Evolutionary conservation across 2,329 filamentous ascomycete genomes (phyloP).

Genomic region (Colletotrichum camelliae): DNA sequence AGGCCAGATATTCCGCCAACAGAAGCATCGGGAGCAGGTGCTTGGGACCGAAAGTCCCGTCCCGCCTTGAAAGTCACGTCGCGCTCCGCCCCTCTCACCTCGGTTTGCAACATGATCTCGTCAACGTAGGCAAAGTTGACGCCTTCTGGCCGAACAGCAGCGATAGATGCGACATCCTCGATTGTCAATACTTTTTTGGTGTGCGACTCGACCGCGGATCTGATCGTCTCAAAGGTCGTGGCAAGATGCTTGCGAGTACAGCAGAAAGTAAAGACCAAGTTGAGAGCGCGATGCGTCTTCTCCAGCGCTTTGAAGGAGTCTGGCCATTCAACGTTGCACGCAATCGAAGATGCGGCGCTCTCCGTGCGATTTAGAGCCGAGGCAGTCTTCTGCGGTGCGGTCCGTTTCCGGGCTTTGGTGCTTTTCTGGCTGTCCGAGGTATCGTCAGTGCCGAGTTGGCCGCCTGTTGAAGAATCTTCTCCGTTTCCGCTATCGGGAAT

Average conservation of each 20-base stretch:
- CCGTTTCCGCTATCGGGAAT: not conserved
- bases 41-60: conserved; percentile 54
- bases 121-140: conserved; percentile 89
- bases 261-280: conserved; percentile 94
- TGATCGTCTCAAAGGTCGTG: conserved; percentile 91
- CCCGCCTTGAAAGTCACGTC: conserved; percentile 69
- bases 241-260: conserved; percentile 90
- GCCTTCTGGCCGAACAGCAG: conserved; percentile 75
- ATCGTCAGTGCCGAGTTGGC: not conserved
- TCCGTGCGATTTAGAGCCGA: conserved; percentile 15
- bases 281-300: conserved; percentile 82
- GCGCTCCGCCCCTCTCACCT: conserved; percentile 71
- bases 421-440: not conserved
- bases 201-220: conserved; percentile 82
- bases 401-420: not conserved
- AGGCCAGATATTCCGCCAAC: conserved; percentile 61
- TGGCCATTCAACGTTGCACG: conserved; percentile 68
- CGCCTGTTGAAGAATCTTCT: not conserved
- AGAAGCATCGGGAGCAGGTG: conserved; percentile 58
- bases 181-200: conserved; percentile 73
- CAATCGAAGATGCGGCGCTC: conserved; percentile 18
- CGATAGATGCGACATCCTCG: conserved; percentile 84
- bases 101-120: conserved; percentile 80
- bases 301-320: conserved; percentile 74
- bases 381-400: conserved; percentile 19